Conservation (phyloP, 1,139 yeast genomes). For the Candida buenavistaensis region DNA sequence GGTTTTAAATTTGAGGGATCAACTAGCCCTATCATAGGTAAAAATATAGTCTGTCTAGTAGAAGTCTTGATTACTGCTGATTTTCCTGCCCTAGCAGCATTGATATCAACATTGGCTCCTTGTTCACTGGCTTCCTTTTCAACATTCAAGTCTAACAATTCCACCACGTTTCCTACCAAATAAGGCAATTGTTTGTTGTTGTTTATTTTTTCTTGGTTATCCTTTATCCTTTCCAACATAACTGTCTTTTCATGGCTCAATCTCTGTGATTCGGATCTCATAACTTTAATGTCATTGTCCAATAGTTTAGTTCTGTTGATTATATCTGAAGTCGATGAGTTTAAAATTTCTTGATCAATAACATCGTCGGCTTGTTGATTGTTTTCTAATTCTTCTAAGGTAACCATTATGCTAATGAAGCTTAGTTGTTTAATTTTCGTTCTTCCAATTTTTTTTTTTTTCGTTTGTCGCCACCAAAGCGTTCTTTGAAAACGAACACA, state of each 20-base stretch:
- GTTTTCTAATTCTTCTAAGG: conserved; percentile 66
- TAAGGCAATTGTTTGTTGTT: conserved; percentile 95
- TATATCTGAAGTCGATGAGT: conserved; percentile 79
- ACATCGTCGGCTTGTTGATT: conserved; percentile 47
- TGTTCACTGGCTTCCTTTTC: conserved; percentile 87
- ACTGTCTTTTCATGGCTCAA: conserved; percentile 89
- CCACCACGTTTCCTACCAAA: conserved; percentile 97
- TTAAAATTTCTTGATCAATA: conserved; percentile 79
- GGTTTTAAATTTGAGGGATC: conserved; percentile 89
- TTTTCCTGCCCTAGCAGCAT: conserved; percentile 91
- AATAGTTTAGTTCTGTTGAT: conserved; percentile 81
- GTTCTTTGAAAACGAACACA: background rate
- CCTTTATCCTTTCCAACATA: conserved; percentile 92
- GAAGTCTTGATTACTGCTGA: conserved; percentile 98
- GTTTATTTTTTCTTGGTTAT: conserved; percentile 93
- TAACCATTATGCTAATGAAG: no score
- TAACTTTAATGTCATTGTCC: conserved; percentile 94
- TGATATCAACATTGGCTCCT: conserved; percentile 94
- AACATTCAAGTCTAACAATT: conserved; percentile 82
- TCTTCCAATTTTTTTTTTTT: no score
- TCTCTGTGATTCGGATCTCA: conserved; percentile 90
- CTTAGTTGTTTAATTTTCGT: no score
- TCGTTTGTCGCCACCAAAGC: conserved; percentile 9
- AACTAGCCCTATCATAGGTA: conserved; percentile 94
- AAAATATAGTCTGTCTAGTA: conserved; percentile 93